Evolutionary conservation across 441 rosid species (phyloP).

Genomic region (Gossypium trilobum): DNA sequence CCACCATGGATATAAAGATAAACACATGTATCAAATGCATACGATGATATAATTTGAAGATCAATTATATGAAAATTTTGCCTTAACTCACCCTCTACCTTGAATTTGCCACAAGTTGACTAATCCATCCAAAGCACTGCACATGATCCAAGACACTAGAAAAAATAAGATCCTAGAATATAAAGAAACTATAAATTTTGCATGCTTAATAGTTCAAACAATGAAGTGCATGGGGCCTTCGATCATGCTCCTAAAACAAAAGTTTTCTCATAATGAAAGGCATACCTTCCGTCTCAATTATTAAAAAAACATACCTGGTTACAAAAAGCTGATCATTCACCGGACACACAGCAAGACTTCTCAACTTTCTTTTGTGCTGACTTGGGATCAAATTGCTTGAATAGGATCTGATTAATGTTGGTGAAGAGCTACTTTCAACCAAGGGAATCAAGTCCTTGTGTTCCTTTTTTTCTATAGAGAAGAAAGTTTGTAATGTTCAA

Average conservation of each 20-base stretch:
- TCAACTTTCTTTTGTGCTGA: conserved; percentile 89
- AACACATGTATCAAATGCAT: background rate
- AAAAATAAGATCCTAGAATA: conserved; percentile 20
- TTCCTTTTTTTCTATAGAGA: conserved; percentile 50
- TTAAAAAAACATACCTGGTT: conserved; percentile 48
- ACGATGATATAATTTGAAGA: background rate
- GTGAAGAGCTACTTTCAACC: conserved; percentile 46
- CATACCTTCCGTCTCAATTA: background rate
- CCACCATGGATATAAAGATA: background rate
- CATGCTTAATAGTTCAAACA: background rate
- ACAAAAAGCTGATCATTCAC: conserved; percentile 72
- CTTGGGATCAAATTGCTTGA: conserved; percentile 59
- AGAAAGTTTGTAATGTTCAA: conserved; percentile 8
- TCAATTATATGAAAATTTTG: background rate
- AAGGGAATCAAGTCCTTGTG: conserved; percentile 65
- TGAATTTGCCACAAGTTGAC: conserved; percentile 81
- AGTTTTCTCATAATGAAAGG: background rate
- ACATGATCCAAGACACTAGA: conserved; percentile 16
- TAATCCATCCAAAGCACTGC: conserved; percentile 78
- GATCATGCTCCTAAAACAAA: background rate
- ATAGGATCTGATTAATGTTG: conserved; percentile 43
- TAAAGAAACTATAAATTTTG: background rate
- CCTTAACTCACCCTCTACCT: conserved; percentile 45
- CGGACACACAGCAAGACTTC: conserved; percentile 71
- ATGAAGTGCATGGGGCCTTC: background rate